phyloP scores from a whole-genome alignment of 2,329 filamentous ascomycete genomes.

The Calonectria naviculata region DNA sequence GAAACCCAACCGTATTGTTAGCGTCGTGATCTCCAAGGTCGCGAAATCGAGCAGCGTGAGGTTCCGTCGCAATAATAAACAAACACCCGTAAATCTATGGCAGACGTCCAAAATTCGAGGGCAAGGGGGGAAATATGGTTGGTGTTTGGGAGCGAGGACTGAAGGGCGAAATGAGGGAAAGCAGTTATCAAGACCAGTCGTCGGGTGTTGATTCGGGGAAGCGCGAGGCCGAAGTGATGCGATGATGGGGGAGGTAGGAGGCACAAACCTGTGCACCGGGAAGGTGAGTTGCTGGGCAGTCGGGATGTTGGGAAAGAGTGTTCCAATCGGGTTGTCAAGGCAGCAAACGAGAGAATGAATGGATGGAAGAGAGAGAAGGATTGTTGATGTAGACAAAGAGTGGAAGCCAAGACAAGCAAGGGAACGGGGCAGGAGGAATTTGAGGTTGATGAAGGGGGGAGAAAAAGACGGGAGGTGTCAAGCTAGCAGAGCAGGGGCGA shows the following conservation, averaged over 20 bases:
- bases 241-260: slow-evolving; percentile 2
- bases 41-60: background rate
- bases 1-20: slow-evolving; percentile 24
- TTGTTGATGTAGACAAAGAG: slow-evolving; percentile 7
- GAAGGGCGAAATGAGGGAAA: background rate
- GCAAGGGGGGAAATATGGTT: slow-evolving; percentile 25
- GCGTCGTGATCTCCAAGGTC: slow-evolving; percentile 15
- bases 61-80: background rate
- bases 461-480: slow-evolving; percentile 26
- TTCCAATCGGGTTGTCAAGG: slow-evolving; percentile 23
- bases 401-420: slow-evolving; percentile 12
- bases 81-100: slow-evolving; percentile 26
- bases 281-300: slow-evolving; percentile 21
- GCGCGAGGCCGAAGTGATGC: background rate
- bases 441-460: slow-evolving; percentile 33
- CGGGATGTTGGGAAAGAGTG: background rate
- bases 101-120: slow-evolving; percentile 20
- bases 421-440: slow-evolving; percentile 18
- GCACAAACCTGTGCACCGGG: slow-evolving; percentile 35
- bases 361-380: slow-evolving; percentile 1
- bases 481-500: slow-evolving; percentile 36
- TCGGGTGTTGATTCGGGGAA: background rate
- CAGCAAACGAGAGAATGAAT: slow-evolving; percentile 16
- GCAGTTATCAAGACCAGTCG: slow-evolving; percentile 15
- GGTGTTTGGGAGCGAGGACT: slow-evolving; percentile 10